Evolutionary conservation across 192 early-diverging fungal genomes (phyloP).

Genomic region (Backusella australiensis): DNA sequence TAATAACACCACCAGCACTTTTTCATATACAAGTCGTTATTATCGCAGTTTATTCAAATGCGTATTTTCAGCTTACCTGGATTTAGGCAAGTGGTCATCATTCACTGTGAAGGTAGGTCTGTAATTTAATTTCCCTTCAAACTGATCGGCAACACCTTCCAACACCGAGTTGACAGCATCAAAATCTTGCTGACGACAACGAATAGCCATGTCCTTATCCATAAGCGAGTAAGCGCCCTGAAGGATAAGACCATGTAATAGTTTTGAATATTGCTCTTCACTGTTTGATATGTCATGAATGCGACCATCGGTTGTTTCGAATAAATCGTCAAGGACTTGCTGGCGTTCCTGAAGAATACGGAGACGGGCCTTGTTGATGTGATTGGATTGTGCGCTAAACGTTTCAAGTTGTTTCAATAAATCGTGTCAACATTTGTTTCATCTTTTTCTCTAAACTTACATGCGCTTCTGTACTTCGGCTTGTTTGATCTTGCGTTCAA

Average conservation of each 20-base stretch:
- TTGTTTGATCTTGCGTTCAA: slow-evolving; percentile 97
- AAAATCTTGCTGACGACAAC: slow-evolving; percentile 70
- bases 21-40: neutral
- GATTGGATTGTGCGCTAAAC: slow-evolving; percentile 83
- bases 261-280: slow-evolving; percentile 54
- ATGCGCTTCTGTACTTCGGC: slow-evolving; percentile 94
- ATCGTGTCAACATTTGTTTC: neutral
- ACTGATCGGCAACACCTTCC: slow-evolving; percentile 47
- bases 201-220: slow-evolving; percentile 71
- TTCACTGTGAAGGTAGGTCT: slow-evolving; percentile 53
- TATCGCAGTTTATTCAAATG: neutral
- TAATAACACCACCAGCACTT: slow-evolving; percentile 87
- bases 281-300: slow-evolving; percentile 63
- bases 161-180: slow-evolving; percentile 58
- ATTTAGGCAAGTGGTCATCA: slow-evolving; percentile 65
- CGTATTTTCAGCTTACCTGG: slow-evolving; percentile 36
- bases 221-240: slow-evolving; percentile 89
- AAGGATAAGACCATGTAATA: slow-evolving; percentile 71
- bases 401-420: neutral
- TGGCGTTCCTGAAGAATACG: slow-evolving; percentile 86
- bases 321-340: slow-evolving; percentile 78
- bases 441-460: slow-evolving; percentile 38
- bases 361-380: slow-evolving; percentile 95
- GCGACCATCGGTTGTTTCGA: slow-evolving; percentile 62
- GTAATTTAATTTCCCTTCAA: slow-evolving; percentile 51